Percentiles rank a stretch among this genome's conserved stretches.
These are phyloP conservation scores for Carex arenaria DNA, from an alignment of 202 grass and related monocot species.

Conservation along the genomic window DNA sequence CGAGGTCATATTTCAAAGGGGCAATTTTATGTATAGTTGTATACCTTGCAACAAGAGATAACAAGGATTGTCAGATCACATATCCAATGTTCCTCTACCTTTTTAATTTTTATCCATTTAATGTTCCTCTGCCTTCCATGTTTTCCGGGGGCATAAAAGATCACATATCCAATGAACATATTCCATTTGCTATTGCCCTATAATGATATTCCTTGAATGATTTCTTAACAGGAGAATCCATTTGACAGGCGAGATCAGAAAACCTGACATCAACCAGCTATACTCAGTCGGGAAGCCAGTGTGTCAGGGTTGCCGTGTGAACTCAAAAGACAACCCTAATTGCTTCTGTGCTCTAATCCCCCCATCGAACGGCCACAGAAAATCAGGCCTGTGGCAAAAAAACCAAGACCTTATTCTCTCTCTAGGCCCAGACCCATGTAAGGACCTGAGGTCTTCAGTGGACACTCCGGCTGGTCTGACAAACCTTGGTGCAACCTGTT, in stretches of 20 bases:
- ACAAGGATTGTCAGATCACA: neutral
- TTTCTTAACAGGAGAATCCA: conserved; percentile 77
- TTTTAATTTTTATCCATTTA: neutral
- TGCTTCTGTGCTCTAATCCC: conserved; percentile 79
- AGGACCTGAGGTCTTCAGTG: conserved; percentile 54
- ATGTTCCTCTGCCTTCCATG: neutral
- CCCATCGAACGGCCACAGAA: conserved; percentile 58
- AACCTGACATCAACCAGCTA: conserved; percentile 61
- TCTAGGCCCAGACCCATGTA: conserved; percentile 62
- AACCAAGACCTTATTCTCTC: conserved; percentile 57
- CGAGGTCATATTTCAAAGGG: neutral
- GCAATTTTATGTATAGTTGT: neutral
- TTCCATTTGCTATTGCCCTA: conserved; percentile 1
- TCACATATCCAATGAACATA: too few relatives aligned
- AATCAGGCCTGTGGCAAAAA: conserved; percentile 83
- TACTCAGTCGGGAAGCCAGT: conserved; percentile 54
- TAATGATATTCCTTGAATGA: conserved; percentile 11
- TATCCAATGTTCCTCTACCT: neutral
- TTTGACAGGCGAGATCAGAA: conserved; percentile 47
- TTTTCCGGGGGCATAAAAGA: neutral
- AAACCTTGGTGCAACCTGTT: conserved; percentile 90
- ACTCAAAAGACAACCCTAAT: conserved; percentile 86
- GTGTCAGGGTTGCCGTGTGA: conserved; percentile 87
- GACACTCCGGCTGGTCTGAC: conserved; percentile 86
- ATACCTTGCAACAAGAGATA: neutral